phyloP scores from a whole-genome alignment of 345 rosid genomes.

The Rhizophora mangle region DNA sequence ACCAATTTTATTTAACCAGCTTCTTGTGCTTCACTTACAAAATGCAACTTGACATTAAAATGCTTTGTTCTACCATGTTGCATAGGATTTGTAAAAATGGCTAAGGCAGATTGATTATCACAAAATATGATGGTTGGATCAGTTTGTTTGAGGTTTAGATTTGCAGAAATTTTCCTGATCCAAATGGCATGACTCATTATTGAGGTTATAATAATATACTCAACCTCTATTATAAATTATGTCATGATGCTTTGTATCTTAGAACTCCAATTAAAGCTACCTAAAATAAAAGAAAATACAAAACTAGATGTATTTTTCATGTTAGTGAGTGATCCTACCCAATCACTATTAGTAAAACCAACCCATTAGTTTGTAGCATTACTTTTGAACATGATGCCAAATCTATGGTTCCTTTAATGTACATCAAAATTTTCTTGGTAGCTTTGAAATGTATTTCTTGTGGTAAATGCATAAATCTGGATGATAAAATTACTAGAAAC shows the following conservation, averaged over 20 bases:
- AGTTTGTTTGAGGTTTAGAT: background rate
- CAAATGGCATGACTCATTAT: background rate
- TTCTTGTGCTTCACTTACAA: background rate
- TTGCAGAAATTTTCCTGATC: background rate
- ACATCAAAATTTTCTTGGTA: no score
- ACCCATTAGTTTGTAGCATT: no score
- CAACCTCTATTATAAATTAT: no score
- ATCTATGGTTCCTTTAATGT: no score
- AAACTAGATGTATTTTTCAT: background rate
- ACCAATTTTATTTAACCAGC: background rate
- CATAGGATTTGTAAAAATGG: background rate
- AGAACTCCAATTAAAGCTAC: background rate
- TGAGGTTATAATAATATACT: no score
- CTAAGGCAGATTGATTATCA: background rate
- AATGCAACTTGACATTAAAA: background rate
- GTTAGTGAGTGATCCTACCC: no score
- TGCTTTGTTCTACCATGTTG: background rate
- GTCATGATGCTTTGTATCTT: background rate
- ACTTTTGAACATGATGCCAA: no score
- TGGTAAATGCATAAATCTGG: no score
- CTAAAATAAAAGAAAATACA: background rate
- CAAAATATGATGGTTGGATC: background rate
- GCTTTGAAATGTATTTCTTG: no score
- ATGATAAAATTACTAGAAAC: no score
- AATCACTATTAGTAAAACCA: no score